Evolutionary conservation across 345 rosid genomes (phyloP).

Genomic region (Syzygium oleosum): DNA sequence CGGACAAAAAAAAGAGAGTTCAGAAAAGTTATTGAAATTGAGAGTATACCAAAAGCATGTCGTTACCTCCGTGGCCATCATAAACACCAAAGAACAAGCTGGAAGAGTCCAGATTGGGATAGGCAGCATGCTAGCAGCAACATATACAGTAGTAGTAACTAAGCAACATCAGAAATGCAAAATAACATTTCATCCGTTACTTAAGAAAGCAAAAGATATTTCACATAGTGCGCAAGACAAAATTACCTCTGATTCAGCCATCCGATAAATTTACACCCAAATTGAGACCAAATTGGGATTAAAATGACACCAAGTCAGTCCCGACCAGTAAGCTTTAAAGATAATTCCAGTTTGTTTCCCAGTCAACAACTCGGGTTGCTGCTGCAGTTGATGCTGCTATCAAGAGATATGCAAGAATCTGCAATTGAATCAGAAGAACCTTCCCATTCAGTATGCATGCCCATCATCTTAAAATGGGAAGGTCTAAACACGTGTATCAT

Average conservation of each 20-base stretch:
- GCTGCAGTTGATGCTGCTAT: conserved; percentile 87
- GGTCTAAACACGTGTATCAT: not conserved
- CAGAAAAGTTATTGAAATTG: not conserved
- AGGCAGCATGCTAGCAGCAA: conserved; percentile 71
- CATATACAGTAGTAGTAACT: conserved; percentile 3
- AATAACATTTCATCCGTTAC: too few species aligned
- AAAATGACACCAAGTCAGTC: too few species aligned
- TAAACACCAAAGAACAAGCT: conserved; percentile 95
- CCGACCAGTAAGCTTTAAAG: too few species aligned
- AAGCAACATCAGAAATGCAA: not conserved
- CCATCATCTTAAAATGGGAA: not conserved
- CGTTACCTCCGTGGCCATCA: conserved; percentile 98
- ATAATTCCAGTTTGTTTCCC: conserved; percentile 78
- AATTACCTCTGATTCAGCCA: too few species aligned
- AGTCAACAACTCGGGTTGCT: conserved; percentile 86
- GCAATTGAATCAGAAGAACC: conserved; percentile 11
- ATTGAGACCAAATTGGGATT: too few species aligned
- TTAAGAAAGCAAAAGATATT: too few species aligned
- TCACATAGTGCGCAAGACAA: too few species aligned
- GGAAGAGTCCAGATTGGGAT: conserved; percentile 62
- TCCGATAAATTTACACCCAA: too few species aligned
- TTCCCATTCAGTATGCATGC: not conserved
- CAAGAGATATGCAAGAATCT: conserved; percentile 82
- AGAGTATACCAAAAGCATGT: not conserved
- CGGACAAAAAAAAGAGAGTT: not conserved